These are phyloP conservation scores for Sporothrix pallida DNA, from an alignment of 2,329 filamentous ascomycete genomes.

Conservation along the genomic window DNA sequence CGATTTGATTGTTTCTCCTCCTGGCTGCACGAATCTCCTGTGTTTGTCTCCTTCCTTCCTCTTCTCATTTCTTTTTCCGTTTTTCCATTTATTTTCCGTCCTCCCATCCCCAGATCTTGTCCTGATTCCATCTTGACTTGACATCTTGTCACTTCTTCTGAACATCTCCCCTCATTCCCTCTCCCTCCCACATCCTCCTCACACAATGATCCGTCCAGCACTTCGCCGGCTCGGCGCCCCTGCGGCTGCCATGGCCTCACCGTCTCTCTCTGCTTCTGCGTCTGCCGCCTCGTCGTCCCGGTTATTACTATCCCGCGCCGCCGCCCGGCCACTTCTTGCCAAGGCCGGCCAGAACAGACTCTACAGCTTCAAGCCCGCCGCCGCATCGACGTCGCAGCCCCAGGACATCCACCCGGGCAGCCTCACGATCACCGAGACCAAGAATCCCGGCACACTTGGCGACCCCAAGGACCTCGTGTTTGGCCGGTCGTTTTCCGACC, in stretches of 20 bases:
- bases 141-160: not conserved
- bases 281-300: conserved; percentile 25
- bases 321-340: conserved; percentile 4
- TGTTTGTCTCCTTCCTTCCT: not conserved
- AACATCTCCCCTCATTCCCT: conserved; percentile 21
- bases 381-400: conserved; percentile 59
- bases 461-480: conserved; percentile 86
- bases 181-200: conserved; percentile 8
- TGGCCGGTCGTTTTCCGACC: conserved; percentile 91
- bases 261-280: not conserved
- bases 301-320: conserved; percentile 35
- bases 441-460: conserved; percentile 73
- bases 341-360: conserved; percentile 49
- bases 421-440: conserved; percentile 75
- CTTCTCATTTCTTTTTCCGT: not conserved
- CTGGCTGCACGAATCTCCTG: conserved; percentile 1
- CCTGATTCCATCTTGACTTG: not conserved
- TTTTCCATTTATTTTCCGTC: not conserved
- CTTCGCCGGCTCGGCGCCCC: conserved; percentile 49
- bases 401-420: conserved; percentile 77
- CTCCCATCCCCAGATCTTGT: not conserved
- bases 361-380: conserved; percentile 61
- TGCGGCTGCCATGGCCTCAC: conserved; percentile 39
- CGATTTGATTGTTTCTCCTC: not conserved
- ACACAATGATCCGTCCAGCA: conserved; percentile 54